Percentiles rank a stretch among this genome's conserved stretches.
phyloP scores from a whole-genome alignment of 306 rosid species.

The Acacia acuminata region DNA sequence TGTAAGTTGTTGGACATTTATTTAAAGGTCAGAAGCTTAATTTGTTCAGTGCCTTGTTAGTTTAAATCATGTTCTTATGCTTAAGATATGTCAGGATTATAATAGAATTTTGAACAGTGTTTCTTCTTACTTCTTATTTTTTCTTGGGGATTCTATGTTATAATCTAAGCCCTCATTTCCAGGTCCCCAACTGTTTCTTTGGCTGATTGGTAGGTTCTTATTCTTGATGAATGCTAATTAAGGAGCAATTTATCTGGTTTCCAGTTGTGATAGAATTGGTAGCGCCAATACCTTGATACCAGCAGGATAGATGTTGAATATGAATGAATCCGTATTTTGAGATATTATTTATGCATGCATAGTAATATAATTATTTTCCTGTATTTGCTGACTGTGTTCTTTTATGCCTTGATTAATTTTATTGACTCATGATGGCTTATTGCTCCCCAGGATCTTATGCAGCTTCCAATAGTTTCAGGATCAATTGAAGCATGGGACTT shows the following conservation, averaged over 20 bases:
- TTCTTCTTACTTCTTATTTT: slow-evolving; percentile 14
- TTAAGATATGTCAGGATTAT: not conserved
- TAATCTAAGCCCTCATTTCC: slow-evolving; percentile 10
- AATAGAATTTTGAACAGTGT: not conserved
- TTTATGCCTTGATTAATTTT: slow-evolving; percentile 31
- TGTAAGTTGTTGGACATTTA: slow-evolving; percentile 78
- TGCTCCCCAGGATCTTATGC: slow-evolving; percentile 79
- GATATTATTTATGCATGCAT: slow-evolving; percentile 26
- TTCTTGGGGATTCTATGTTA: slow-evolving; percentile 1
- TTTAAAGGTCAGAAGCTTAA: slow-evolving; percentile 68
- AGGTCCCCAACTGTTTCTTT: slow-evolving; percentile 20
- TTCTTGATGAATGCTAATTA: not conserved
- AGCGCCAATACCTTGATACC: slow-evolving; percentile 19
- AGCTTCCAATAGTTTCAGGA: slow-evolving; percentile 88
- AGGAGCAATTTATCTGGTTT: slow-evolving; percentile 11
- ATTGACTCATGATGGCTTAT: slow-evolving; percentile 32
- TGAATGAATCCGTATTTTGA: slow-evolving; percentile 25
- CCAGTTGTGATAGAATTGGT: slow-evolving; percentile 21
- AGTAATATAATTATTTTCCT: slow-evolving; percentile 20
- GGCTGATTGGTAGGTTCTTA: slow-evolving; percentile 28
- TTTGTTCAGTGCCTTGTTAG: slow-evolving; percentile 14
- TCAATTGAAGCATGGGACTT: slow-evolving; percentile 99
- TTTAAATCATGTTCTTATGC: not conserved
- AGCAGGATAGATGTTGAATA: slow-evolving; percentile 25
- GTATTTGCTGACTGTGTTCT: slow-evolving; percentile 24